phyloP scores from a whole-genome alignment of 2,329 filamentous ascomycete species.

The Colletotrichum higginsianum region DNA sequence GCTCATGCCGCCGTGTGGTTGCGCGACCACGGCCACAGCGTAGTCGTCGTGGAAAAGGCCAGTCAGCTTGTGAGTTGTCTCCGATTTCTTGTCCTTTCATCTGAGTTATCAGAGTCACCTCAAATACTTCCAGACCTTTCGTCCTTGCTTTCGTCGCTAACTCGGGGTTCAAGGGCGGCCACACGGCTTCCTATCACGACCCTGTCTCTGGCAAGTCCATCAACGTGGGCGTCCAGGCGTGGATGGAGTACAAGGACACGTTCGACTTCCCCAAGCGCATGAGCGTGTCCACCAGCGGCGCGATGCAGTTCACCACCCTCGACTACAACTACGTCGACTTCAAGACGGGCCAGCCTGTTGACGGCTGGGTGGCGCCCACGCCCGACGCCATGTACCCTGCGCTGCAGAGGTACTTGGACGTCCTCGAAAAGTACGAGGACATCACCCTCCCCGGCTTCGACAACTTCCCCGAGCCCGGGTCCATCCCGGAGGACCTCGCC shows the following conservation, averaged over 20 bases:
- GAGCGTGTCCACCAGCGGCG: constrained; percentile 50
- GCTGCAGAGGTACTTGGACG: constrained; percentile 49
- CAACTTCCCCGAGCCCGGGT: constrained; percentile 57
- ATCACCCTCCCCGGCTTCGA: constrained; percentile 53
- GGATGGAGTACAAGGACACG: constrained; percentile 52
- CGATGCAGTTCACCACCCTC: constrained; percentile 44
- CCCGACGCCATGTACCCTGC: constrained; percentile 46
- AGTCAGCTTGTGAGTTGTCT: constrained; percentile 47
- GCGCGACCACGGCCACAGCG: constrained; percentile 52
- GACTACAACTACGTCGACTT: constrained; percentile 53
- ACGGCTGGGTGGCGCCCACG: constrained; percentile 47
- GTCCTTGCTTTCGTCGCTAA: background rate
- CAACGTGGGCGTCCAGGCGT: constrained; percentile 45
- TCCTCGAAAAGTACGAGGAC: constrained; percentile 50
- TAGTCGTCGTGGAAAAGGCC: constrained; percentile 58
- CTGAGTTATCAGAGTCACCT: background rate
- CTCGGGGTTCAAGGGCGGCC: constrained; percentile 48
- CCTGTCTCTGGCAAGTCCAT: constrained; percentile 45
- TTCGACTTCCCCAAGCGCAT: constrained; percentile 51
- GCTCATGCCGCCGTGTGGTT: constrained; percentile 58
- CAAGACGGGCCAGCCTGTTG: constrained; percentile 50
- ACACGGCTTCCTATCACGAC: constrained; percentile 51
- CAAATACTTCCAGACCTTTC: no score
- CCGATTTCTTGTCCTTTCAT: background rate
- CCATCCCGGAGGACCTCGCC: constrained; percentile 62